Conservation (phyloP, 345 rosid genomes). For the Salix caprea region DNA sequence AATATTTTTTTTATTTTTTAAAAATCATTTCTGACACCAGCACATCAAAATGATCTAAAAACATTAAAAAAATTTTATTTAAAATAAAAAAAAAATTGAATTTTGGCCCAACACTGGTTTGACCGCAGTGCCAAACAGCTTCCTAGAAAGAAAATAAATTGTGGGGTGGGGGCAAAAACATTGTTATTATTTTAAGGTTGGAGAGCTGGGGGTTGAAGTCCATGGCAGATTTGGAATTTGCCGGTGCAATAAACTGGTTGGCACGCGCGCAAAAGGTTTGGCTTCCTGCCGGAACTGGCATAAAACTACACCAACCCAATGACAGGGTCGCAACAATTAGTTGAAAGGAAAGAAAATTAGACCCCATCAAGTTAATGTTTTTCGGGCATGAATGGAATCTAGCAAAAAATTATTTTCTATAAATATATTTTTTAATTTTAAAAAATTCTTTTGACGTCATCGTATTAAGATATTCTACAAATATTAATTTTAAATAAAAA, state of each 20-base stretch:
- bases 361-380: not conserved
- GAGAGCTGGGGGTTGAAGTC: not conserved
- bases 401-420: no score
- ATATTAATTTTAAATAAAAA: no score
- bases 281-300: not conserved
- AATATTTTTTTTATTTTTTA: not conserved
- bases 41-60: no score
- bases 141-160: no score
- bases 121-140: no score
- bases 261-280: not conserved
- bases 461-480: no score
- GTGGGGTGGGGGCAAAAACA: not conserved
- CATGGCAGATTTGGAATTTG: not conserved
- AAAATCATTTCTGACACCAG: no score
- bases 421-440: no score
- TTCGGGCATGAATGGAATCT: no score
- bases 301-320: not conserved
- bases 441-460: no score
- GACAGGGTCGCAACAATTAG: not conserved
- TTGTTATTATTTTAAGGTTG: not conserved
- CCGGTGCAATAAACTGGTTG: not conserved
- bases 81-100: no score
- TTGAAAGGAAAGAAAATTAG: not conserved
- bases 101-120: no score
- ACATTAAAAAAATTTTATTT: accelerated